phyloP scores from a whole-genome alignment of 1,284 basidiomycete genomes.

The Melampsora americana region DNA sequence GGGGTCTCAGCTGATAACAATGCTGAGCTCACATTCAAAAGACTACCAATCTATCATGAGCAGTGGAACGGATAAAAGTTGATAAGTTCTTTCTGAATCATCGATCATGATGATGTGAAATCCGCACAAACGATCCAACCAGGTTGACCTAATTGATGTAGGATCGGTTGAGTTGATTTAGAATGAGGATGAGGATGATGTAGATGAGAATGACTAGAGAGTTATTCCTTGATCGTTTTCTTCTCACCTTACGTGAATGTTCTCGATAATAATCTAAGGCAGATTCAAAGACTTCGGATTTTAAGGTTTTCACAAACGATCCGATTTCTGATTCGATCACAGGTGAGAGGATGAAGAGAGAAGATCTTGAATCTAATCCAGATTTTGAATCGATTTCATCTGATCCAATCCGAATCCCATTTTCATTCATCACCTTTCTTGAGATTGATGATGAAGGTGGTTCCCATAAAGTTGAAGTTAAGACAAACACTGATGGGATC shows the following conservation, averaged over 20 bases:
- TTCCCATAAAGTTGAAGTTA: conserved; percentile 79
- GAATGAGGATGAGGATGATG: conserved; percentile 59
- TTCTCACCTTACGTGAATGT: conserved; percentile 82
- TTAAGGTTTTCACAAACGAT: conserved; percentile 79
- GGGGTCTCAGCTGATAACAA: too few relatives aligned
- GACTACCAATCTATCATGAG: too few relatives aligned
- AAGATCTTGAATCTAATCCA: conserved; percentile 81
- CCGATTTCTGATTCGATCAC: conserved; percentile 74
- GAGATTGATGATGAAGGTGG: conserved; percentile 14
- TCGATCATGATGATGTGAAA: too few relatives aligned
- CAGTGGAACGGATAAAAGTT: too few relatives aligned
- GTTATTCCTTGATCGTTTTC: conserved; percentile 74
- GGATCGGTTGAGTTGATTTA: conserved; percentile 52
- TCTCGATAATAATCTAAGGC: conserved; percentile 87
- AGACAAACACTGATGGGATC: conserved; percentile 84
- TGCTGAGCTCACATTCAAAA: too few relatives aligned
- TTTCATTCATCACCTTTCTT: background rate
- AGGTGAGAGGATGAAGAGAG: conserved; percentile 88
- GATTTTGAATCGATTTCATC: conserved; percentile 55
- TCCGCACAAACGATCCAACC: conserved; percentile 96
- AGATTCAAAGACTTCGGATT: conserved; percentile 79
- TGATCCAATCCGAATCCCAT: conserved; percentile 7
- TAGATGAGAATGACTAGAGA: conserved; percentile 57
- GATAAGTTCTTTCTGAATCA: too few relatives aligned
- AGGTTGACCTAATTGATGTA: conserved; percentile 69